These are phyloP conservation scores for Backusella tuberculispora DNA, from an alignment of 192 early-diverging fungal species.

Conservation along the genomic window DNA sequence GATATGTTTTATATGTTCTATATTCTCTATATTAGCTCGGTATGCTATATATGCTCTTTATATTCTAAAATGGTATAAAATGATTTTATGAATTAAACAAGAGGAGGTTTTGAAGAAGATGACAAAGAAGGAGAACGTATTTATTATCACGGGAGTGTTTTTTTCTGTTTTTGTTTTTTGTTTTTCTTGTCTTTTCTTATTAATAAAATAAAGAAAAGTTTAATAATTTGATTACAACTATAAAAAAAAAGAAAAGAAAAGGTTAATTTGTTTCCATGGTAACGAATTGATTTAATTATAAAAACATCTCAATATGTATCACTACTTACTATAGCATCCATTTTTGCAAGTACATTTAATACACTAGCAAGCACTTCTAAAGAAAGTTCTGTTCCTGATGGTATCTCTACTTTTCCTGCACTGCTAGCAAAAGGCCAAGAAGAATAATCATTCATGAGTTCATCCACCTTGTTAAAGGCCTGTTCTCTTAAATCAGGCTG, in stretches of 20 bases:
- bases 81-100: not conserved
- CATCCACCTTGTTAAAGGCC: conserved; percentile 88
- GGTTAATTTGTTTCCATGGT: not conserved
- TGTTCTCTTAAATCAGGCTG: conserved; percentile 86
- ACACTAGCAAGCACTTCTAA: conserved; percentile 78
- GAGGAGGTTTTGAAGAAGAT: not conserved
- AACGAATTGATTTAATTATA: not conserved
- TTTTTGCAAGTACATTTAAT: conserved; percentile 85
- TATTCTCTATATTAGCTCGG: no score
- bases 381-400: conserved; percentile 61
- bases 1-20: no score
- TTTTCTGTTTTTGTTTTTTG: no score
- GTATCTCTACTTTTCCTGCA: conserved; percentile 54
- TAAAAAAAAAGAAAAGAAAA: conserved; percentile 24
- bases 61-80: no score
- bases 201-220: not conserved
- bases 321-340: conserved; percentile 78
- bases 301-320: not conserved
- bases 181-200: not conserved
- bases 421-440: conserved; percentile 69
- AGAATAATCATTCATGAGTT: conserved; percentile 87
- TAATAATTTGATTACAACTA: conserved; percentile 12
- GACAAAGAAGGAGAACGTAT: not conserved
- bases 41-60: no score
- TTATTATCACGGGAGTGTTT: not conserved